Evolutionary conservation across 305 asterid species (phyloP).

Genomic region (Withania somnifera): DNA sequence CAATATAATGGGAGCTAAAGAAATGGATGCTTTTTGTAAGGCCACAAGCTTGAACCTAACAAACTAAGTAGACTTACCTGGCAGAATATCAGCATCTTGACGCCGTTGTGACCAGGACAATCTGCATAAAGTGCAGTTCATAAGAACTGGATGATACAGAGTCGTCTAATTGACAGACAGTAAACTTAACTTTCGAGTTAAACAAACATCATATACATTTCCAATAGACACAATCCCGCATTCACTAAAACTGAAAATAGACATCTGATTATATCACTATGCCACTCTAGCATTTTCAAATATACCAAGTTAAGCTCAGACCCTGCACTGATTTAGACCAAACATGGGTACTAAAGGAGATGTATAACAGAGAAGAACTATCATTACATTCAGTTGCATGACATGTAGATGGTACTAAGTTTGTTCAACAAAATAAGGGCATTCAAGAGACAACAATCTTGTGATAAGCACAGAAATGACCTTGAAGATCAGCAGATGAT

Average conservation of each 20-base stretch:
- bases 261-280: neutral
- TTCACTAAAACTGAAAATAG: neutral
- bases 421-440: neutral
- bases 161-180: neutral
- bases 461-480: neutral
- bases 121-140: constrained; percentile 16
- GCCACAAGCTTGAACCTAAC: neutral
- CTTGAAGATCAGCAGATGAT: neutral
- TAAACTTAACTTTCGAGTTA: neutral
- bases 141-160: neutral
- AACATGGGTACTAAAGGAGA: neutral
- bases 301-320: neutral
- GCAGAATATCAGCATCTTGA: constrained; percentile 29
- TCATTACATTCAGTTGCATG: neutral
- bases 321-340: neutral
- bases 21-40: too few relatives aligned
- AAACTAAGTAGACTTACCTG: constrained; percentile 20
- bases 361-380: neutral
- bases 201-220: neutral
- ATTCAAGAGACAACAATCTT: neutral
- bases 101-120: constrained; percentile 54
- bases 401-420: neutral
- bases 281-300: neutral
- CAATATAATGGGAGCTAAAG: too few relatives aligned
- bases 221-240: neutral